Conservation (phyloP, 192 early-diverging fungal genomes). For the Umbelopsis sp. region DNA sequence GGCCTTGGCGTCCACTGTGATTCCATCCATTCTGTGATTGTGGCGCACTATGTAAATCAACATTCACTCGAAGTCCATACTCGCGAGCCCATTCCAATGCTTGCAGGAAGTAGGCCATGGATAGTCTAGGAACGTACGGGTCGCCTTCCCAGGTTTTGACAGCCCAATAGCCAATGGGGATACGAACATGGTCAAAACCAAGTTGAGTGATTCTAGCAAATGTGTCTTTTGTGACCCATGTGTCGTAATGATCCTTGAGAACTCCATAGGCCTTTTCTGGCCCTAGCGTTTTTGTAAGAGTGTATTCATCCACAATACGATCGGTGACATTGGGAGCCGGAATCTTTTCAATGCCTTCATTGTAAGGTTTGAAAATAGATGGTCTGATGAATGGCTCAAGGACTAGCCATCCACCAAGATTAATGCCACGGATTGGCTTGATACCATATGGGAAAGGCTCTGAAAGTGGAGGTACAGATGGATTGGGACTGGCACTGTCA, state of each 20-base stretch:
- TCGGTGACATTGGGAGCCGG: constrained; percentile 1
- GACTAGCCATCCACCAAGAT: constrained; percentile 67
- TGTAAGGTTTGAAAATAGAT: constrained; percentile 44
- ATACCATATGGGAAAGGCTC: constrained; percentile 39
- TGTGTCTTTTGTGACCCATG: constrained; percentile 60
- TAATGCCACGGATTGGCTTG: constrained; percentile 60
- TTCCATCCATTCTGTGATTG: constrained; percentile 73
- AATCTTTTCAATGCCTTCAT: constrained; percentile 12
- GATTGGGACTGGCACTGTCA: constrained; percentile 21
- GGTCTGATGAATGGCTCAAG: constrained; percentile 57
- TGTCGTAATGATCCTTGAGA: constrained; percentile 53
- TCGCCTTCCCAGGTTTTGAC: constrained; percentile 48
- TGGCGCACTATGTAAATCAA: constrained; percentile 67
- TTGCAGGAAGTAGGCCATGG: constrained; percentile 51
- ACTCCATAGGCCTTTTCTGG: constrained; percentile 40
- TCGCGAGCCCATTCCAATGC: constrained; percentile 59
- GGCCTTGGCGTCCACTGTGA: constrained; percentile 40
- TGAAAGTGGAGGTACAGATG: constrained; percentile 38
- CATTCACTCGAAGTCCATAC: constrained; percentile 58
- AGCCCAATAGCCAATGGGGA: constrained; percentile 72
- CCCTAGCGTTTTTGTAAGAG: constrained; percentile 53
- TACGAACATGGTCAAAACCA: constrained; percentile 62
- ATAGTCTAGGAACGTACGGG: constrained; percentile 60
- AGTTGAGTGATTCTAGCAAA: constrained; percentile 45
- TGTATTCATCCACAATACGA: constrained; percentile 63